Evolutionary conservation across 1,284 basidiomycete species (phyloP).

Genomic region (Mycosarcoma mackinlayi): DNA sequence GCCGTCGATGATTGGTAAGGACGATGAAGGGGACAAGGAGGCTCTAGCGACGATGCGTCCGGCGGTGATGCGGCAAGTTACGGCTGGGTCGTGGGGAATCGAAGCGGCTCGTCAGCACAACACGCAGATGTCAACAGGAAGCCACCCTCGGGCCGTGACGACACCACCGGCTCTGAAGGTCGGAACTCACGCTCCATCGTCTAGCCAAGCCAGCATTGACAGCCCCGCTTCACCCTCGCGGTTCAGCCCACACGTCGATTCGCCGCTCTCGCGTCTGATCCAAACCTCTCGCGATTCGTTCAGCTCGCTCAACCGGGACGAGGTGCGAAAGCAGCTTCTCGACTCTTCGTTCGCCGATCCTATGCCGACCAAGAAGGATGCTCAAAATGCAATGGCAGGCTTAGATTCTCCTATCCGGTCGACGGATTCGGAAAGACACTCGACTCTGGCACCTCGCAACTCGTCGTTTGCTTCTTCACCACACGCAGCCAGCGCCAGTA

Average conservation of each 20-base stretch:
- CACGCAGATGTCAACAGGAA: background rate
- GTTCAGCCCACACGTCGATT: slow-evolving; percentile 34
- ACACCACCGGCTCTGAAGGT: slow-evolving; percentile 17
- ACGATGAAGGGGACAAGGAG: slow-evolving; percentile 19
- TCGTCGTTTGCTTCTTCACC: slow-evolving; percentile 15
- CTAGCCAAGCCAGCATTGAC: background rate
- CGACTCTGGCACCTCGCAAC: slow-evolving; percentile 11
- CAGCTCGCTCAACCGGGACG: slow-evolving; percentile 25
- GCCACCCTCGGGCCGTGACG: background rate
- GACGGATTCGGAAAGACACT: background rate
- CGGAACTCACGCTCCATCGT: background rate
- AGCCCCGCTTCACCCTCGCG: slow-evolving; percentile 11
- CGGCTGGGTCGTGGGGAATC: slow-evolving; percentile 36
- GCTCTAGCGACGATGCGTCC: slow-evolving; percentile 5
- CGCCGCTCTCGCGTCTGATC: slow-evolving; percentile 35
- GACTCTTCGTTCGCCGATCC: background rate
- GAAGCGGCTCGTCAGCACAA: background rate
- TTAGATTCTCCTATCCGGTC: too few species aligned
- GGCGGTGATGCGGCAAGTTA: slow-evolving; percentile 31
- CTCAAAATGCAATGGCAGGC: too few species aligned
- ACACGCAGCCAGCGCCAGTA: slow-evolving; percentile 14
- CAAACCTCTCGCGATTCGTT: slow-evolving; percentile 36
- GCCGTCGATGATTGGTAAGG: slow-evolving; percentile 18
- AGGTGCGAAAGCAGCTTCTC: slow-evolving; percentile 2
- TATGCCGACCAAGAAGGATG: background rate